phyloP scores from a whole-genome alignment of 768 basidiomycete species.

The Naganishia vaughanmartiniae region DNA sequence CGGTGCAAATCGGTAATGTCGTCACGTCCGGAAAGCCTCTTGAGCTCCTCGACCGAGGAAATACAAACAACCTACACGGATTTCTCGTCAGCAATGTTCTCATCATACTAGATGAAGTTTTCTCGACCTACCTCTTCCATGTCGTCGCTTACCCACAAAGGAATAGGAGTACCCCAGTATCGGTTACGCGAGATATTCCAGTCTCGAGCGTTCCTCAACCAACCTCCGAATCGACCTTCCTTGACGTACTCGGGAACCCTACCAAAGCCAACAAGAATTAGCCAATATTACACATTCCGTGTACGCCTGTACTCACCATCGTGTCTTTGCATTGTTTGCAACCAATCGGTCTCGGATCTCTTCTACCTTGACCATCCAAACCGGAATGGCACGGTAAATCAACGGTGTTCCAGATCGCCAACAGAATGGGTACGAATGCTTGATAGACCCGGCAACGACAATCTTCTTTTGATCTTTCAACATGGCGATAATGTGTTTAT shows the following conservation, averaged over 20 bases:
- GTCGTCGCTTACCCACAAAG: slow-evolving; percentile 93
- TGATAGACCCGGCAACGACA: slow-evolving; percentile 78
- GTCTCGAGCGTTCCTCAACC: slow-evolving; percentile 96
- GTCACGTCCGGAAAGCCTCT: slow-evolving; percentile 74
- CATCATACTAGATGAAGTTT: too few species aligned
- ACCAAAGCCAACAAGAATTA: background rate
- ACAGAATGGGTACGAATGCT: slow-evolving; percentile 94
- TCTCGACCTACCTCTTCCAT: slow-evolving; percentile 70
- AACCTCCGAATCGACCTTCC: slow-evolving; percentile 90
- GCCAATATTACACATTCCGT: background rate
- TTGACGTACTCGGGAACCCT: slow-evolving; percentile 91
- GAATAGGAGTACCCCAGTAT: slow-evolving; percentile 98
- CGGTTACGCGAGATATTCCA: slow-evolving; percentile 99
- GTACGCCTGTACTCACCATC: slow-evolving; percentile 60
- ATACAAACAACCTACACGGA: slow-evolving; percentile 69
- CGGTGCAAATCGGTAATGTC: slow-evolving; percentile 88
- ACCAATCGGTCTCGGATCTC: slow-evolving; percentile 82
- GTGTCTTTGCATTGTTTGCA: slow-evolving; percentile 79
- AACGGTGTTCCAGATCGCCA: slow-evolving; percentile 98
- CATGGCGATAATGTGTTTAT: slow-evolving; percentile 87
- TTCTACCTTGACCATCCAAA: slow-evolving; percentile 90
- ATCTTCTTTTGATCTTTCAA: slow-evolving; percentile 83
- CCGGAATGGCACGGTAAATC: slow-evolving; percentile 91
- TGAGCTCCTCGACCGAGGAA: slow-evolving; percentile 82
- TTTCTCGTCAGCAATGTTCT: background rate